Base-by-base conservation (phyloP, 208 protist species). In the Trypanosoma avium region DNA sequence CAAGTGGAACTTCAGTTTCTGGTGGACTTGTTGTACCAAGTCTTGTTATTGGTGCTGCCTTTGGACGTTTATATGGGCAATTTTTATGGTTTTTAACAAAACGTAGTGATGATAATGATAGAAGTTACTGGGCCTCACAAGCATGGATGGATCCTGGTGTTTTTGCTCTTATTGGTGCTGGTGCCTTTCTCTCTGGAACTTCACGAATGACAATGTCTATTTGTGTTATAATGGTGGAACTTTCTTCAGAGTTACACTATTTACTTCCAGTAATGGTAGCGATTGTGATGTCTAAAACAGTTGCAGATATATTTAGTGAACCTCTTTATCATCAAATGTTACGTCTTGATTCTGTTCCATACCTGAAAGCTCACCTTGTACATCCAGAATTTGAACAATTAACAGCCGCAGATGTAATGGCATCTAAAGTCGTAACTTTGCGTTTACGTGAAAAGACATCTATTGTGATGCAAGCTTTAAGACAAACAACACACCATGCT, bases 191-290 rank as follows among this genome's bases (percentile, higher is more conserved):
- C 45, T 89, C 82, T 21, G 94, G 94, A 15, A 94, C 93, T 7
- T 93, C 89, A 33, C 88, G 96, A 48, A 87, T 97, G 75, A 93
- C 92, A 9, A 93, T 98, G 70, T 92, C 89, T n/a, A 87, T 97
- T 49, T 92, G 89, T 45, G 93, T 98, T 45, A 98, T 98, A 61
- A 92, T 98, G 87, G 81, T 97, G 27, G 93, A 98, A 76, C 78
- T 97, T 1, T 96, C 94, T 19, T 92, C 92, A 38, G 92, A 97
- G 66, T 70, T 97, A 33, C 90, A 93, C 68, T 97, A 97, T 66
- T 69, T 97, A 27, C 79, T 98, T 26, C 94, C 96, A 24, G 88
- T 97, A 27, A 98, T 98, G 96, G 80, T 96, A 33, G 84, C 91
- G 13, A 90, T 97, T 19, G 89, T 98, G 33, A 82, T 96, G 78